Percentiles rank a stretch among this genome's conserved stretches.
Conservation (phyloP, 805 yeast species). For the Sugiyamaella smithiae region DNA sequence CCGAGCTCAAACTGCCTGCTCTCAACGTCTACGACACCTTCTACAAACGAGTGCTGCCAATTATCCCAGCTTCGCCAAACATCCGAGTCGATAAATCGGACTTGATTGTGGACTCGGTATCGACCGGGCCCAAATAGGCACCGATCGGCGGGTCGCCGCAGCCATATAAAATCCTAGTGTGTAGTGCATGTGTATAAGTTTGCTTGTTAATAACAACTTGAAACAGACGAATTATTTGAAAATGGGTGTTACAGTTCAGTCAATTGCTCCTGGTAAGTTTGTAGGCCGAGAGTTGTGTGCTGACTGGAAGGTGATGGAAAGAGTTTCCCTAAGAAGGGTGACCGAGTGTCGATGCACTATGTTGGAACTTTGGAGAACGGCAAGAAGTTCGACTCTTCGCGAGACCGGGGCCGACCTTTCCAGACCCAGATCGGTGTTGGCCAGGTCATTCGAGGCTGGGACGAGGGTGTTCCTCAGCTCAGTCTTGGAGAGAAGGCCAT, state of each 20-base stretch:
- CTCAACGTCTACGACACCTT: slow-evolving; percentile 65
- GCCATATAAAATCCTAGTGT: no score
- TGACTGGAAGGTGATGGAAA: slow-evolving; percentile 87
- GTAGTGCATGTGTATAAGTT: background rate
- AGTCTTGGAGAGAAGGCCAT: slow-evolving; percentile 91
- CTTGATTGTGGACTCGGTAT: slow-evolving; percentile 6
- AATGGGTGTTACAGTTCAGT: slow-evolving; percentile 40
- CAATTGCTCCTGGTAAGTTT: slow-evolving; percentile 37
- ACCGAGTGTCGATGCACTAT: slow-evolving; percentile 89
- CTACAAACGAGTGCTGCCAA: slow-evolving; percentile 61
- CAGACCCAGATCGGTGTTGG: slow-evolving; percentile 93
- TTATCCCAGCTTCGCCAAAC: slow-evolving; percentile 38
- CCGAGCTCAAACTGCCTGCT: slow-evolving; percentile 47
- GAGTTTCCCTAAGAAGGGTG: slow-evolving; percentile 84
- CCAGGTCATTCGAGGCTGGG: slow-evolving; percentile 97
- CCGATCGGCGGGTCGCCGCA: background rate
- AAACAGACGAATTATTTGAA: slow-evolving; percentile 12
- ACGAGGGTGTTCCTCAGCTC: slow-evolving; percentile 86
- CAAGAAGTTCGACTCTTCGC: slow-evolving; percentile 91
- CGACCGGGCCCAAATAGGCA: background rate
- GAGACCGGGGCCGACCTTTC: slow-evolving; percentile 94
- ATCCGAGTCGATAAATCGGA: slow-evolving; percentile 17
- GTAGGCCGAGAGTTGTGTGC: no score
- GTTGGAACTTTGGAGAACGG: slow-evolving; percentile 94
- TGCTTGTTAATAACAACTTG: background rate